Conservation (phyloP, 2,329 filamentous ascomycete genomes). For the Aspergillus nomiae region DNA sequence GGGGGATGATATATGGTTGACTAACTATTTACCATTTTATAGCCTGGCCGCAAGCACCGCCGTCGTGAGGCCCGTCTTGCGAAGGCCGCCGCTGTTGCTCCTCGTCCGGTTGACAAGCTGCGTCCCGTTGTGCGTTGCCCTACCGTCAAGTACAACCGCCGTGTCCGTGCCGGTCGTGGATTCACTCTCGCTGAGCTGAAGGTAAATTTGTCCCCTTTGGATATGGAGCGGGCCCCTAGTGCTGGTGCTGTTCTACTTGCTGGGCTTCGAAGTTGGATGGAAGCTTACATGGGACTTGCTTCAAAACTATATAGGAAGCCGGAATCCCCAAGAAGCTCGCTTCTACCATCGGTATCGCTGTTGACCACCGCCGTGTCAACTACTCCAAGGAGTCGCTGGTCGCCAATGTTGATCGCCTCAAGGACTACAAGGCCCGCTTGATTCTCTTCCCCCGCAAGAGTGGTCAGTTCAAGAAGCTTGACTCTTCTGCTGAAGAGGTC, state of each 20-base stretch:
- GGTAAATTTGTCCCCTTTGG: conserved; percentile 59
- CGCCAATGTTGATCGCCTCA: conserved; percentile 94
- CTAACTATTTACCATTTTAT: conserved; percentile 44
- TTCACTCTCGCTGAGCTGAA: conserved; percentile 98
- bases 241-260: neutral
- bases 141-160: conserved; percentile 98
- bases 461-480: conserved; percentile 91
- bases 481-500: conserved; percentile 81
- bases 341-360: conserved; percentile 92
- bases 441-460: conserved; percentile 97
- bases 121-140: conserved; percentile 97
- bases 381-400: conserved; percentile 92
- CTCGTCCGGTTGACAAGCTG: conserved; percentile 95
- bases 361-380: conserved; percentile 96
- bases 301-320: conserved; percentile 68
- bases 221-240: neutral
- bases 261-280: neutral
- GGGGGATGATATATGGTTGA: conserved; percentile 23
- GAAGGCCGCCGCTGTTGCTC: conserved; percentile 94
- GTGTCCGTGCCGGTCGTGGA: conserved; percentile 92
- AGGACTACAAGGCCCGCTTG: conserved; percentile 94
- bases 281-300: conserved; percentile 22
- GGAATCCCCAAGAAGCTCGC: conserved; percentile 93
- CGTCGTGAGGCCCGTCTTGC: conserved; percentile 87
- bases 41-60: conserved; percentile 96